A percentile compares a stretch with the other conserved stretches of the same genome.
Conservation (phyloP, 1,284 basidiomycete species). For the Apiotrichum veenhuisii region DNA sequence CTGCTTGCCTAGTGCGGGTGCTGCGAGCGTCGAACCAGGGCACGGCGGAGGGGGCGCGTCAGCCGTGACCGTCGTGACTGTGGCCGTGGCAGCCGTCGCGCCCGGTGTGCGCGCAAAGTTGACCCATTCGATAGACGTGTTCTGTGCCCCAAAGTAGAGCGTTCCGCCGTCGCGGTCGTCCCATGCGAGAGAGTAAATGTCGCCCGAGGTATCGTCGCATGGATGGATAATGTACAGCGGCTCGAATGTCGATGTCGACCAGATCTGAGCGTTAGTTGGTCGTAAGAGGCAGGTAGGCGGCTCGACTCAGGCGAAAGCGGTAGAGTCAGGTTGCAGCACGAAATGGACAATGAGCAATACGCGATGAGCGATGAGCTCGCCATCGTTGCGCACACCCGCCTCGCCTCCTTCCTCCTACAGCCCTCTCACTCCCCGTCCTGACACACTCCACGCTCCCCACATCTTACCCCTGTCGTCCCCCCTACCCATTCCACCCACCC, state of each 20-base stretch:
- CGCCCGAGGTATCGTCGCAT: constrained; percentile 80
- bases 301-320: no score
- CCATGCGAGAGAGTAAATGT: constrained; percentile 86
- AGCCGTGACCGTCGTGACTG: neutral
- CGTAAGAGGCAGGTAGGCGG: no score
- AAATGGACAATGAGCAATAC: no score
- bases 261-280: constrained; percentile 59
- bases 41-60: neutral
- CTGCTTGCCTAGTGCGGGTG: neutral
- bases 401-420: no score
- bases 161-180: constrained; percentile 61
- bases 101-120: constrained; percentile 53
- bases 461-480: no score
- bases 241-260: constrained; percentile 70
- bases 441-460: no score
- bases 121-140: constrained; percentile 83
- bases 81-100: neutral
- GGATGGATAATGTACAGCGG: constrained; percentile 77
- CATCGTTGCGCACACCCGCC: no score
- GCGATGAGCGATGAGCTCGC: no score
- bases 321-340: no score
- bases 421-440: no score
- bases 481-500: no score
- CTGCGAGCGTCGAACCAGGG: neutral
- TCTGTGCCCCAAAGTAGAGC: constrained; percentile 80